Conservation (phyloP, 352 stramenopile species). For the Globisporangium middletonii region DNA sequence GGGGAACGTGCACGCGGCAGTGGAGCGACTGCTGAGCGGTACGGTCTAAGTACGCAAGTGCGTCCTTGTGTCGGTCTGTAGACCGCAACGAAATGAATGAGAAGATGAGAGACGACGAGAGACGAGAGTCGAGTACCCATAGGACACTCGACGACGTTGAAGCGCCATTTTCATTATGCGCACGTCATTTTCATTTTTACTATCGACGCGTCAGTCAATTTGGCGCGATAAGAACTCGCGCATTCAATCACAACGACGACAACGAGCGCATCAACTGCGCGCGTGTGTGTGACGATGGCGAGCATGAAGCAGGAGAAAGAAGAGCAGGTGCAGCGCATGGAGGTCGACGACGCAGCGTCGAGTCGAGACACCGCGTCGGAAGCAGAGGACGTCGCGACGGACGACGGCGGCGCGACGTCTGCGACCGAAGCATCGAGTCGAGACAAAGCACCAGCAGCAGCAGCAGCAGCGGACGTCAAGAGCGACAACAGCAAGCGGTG, state of each 20-base stretch:
- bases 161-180: neutral
- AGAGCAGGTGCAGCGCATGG: neutral
- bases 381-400: neutral
- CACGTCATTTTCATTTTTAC: too few species aligned
- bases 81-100: neutral
- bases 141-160: neutral
- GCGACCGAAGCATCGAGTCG: conserved; percentile 2
- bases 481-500: conserved; percentile 19
- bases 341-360: neutral
- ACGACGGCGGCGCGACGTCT: neutral
- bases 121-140: too few species aligned
- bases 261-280: neutral
- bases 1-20: conserved; percentile 87
- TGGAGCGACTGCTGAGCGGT: conserved; percentile 84
- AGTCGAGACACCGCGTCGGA: neutral
- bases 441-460: too few species aligned
- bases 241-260: neutral
- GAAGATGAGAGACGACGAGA: neutral
- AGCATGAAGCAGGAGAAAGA: neutral
- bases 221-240: too few species aligned
- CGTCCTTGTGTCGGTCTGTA: neutral
- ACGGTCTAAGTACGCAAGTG: conserved; percentile 21
- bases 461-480: conserved; percentile 12
- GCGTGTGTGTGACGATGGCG: neutral
- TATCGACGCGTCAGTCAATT: too few species aligned